Evolutionary conservation across 169 alveolate genomes (phyloP).

Genomic region (Pseudocohnilembus persalinus): DNA sequence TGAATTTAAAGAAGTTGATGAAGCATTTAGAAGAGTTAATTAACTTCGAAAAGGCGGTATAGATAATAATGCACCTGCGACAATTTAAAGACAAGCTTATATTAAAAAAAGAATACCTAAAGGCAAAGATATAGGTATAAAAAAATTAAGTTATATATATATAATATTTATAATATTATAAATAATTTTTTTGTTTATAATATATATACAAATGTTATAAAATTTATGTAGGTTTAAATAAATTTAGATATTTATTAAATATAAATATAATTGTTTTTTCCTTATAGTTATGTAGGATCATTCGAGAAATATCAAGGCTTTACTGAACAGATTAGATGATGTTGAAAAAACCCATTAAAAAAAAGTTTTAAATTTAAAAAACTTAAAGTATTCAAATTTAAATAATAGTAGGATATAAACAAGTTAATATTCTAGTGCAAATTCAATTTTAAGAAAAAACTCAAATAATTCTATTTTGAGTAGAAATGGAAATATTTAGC

Average conservation of each 20-base stretch:
- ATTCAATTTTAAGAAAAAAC: too few species aligned
- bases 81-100: slow-evolving; percentile 5
- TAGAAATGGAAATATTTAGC: too few species aligned
- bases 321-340: background rate
- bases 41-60: slow-evolving; percentile 6
- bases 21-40: slow-evolving; percentile 8
- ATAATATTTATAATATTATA: too few species aligned
- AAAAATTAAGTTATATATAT: too few species aligned
- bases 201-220: too few species aligned
- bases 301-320: slow-evolving; percentile 5
- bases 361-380: background rate
- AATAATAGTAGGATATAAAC: too few species aligned
- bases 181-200: too few species aligned
- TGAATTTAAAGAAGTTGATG: slow-evolving; percentile 20
- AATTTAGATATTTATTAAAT: too few species aligned
- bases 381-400: background rate
- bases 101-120: background rate
- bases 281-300: slow-evolving; percentile 7
- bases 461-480: too few species aligned
- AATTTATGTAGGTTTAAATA: too few species aligned
- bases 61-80: background rate
- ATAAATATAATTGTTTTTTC: too few species aligned
- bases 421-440: too few species aligned
- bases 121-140: slow-evolving; percentile 13
- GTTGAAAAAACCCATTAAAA: background rate